Percentiles rank a stretch among this genome's conserved stretches.
phyloP scores from a whole-genome alignment of 495 filamentous ascomycete genomes.

The Xylaria acuta region DNA sequence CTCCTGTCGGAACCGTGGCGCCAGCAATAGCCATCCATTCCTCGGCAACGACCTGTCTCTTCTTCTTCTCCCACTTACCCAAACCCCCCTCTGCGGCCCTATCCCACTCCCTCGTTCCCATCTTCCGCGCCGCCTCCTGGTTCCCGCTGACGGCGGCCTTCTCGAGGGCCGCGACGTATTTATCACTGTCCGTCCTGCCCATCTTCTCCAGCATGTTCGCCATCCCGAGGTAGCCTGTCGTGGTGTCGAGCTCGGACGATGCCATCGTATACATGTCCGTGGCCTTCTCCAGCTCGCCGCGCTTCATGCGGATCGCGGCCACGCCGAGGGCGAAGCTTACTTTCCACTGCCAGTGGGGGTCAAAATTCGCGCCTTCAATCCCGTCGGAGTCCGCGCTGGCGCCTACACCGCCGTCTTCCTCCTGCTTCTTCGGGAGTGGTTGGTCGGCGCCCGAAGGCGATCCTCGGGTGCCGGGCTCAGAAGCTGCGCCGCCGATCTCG shows the following conservation, averaged over 20 bases:
- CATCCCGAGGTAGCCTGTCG: slow-evolving; percentile 31
- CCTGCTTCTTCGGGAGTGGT: not conserved
- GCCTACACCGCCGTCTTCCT: not conserved
- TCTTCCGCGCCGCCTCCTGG: slow-evolving; percentile 30
- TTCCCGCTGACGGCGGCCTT: slow-evolving; percentile 40
- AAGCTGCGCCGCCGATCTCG: slow-evolving; percentile 3
- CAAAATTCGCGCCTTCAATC: not conserved
- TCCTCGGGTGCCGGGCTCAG: not conserved
- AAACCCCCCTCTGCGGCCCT: slow-evolving; percentile 17
- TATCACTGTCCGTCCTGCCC: not conserved
- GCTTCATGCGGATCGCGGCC: slow-evolving; percentile 32
- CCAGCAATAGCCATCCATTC: slow-evolving; percentile 33
- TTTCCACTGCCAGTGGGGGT: slow-evolving; percentile 44
- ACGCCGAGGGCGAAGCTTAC: slow-evolving; percentile 35
- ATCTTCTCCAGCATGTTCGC: slow-evolving; percentile 35
- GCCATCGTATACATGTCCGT: slow-evolving; percentile 30
- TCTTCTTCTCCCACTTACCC: slow-evolving; percentile 27
- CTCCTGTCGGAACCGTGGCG: not conserved
- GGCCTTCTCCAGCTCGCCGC: slow-evolving; percentile 31
- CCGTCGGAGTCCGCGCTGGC: not conserved
- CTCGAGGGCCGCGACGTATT: slow-evolving; percentile 31
- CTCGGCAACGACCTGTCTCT: slow-evolving; percentile 28
- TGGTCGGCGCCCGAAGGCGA: not conserved
- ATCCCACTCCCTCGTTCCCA: slow-evolving; percentile 27
- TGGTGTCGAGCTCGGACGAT: slow-evolving; percentile 39